Percentiles rank a stretch among this genome's conserved stretches.
Conservation (phyloP, 257 asterid genomes). For the Jacaranda copaia region DNA sequence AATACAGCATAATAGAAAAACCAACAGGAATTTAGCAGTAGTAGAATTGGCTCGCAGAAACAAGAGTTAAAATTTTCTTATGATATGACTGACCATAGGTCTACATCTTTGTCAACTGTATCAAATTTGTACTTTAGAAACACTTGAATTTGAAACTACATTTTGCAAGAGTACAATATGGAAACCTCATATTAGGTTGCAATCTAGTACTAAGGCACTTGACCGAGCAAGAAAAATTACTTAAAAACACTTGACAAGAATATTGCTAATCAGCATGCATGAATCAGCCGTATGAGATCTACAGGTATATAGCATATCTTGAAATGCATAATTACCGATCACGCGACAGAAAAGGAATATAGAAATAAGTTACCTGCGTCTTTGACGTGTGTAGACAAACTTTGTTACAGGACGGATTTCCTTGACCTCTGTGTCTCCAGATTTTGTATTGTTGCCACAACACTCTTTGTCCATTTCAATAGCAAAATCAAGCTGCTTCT, state of each 20-base stretch:
- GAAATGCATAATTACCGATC: conserved; percentile 10
- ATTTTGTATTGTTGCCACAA: conserved; percentile 39
- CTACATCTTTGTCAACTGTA: not conserved
- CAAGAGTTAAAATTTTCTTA: not conserved
- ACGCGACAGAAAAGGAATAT: not conserved
- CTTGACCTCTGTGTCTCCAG: conserved; percentile 51
- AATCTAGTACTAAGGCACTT: not conserved
- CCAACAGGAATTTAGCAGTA: not conserved
- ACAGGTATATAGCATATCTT: not conserved
- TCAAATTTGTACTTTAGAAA: not conserved
- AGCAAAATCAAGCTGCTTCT: conserved; percentile 90
- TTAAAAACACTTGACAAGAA: not conserved
- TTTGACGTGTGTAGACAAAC: conserved; percentile 61
- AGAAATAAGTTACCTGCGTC: conserved; percentile 49
- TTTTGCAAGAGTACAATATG: not conserved
- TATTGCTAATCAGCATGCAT: not conserved
- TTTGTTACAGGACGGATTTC: conserved; percentile 52
- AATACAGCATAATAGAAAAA: not conserved
- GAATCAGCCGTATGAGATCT: not conserved
- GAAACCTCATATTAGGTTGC: not conserved
- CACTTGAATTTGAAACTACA: too few relatives aligned
- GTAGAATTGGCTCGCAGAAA: not conserved
- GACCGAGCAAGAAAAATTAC: not conserved
- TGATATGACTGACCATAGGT: not conserved
- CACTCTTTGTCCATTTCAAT: conserved; percentile 45